phyloP scores from a whole-genome alignment of 2,329 filamentous ascomycete species.

The Ascochyta koolunga region DNA sequence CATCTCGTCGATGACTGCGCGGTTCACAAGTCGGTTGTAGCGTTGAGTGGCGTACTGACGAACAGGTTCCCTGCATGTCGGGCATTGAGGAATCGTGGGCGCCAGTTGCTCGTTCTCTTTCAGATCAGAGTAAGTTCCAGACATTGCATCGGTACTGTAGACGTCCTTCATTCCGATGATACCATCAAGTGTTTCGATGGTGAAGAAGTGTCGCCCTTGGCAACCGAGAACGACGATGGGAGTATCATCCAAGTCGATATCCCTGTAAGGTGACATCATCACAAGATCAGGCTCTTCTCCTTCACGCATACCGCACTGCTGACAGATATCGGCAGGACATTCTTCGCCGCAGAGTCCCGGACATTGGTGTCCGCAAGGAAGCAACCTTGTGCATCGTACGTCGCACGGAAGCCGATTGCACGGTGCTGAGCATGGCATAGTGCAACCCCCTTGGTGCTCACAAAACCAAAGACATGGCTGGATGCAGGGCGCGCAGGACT shows the following conservation, averaged over 20 bases:
- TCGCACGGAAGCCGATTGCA: constrained; percentile 42
- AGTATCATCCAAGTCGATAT: constrained; percentile 37
- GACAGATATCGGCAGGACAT: constrained; percentile 32
- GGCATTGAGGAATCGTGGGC: constrained; percentile 38
- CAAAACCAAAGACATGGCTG: constrained; percentile 45
- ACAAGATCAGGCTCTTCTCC: constrained; percentile 34
- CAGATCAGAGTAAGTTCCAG: constrained; percentile 31
- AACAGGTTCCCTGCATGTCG: constrained; percentile 42
- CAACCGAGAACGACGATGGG: constrained; percentile 38
- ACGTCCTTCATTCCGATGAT: constrained; percentile 34
- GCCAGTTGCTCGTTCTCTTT: constrained; percentile 32
- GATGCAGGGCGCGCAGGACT: constrained; percentile 43
- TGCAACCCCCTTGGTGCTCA: constrained; percentile 41
- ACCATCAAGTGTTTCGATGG: constrained; percentile 38
- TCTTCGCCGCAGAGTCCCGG: constrained; percentile 40
- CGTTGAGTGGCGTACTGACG: constrained; percentile 42
- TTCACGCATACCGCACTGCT: constrained; percentile 26
- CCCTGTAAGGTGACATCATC: constrained; percentile 27
- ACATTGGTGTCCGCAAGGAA: constrained; percentile 43
- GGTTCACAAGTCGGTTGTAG: constrained; percentile 48
- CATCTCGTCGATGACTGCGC: constrained; percentile 48
- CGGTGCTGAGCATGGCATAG: constrained; percentile 44
- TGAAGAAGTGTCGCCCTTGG: constrained; percentile 39
- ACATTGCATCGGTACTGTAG: constrained; percentile 19
- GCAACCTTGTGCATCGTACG: constrained; percentile 31